These are phyloP conservation scores for Cyclotella cryptica DNA, from an alignment of 108 stramenopile species.

Conservation along the genomic window DNA sequence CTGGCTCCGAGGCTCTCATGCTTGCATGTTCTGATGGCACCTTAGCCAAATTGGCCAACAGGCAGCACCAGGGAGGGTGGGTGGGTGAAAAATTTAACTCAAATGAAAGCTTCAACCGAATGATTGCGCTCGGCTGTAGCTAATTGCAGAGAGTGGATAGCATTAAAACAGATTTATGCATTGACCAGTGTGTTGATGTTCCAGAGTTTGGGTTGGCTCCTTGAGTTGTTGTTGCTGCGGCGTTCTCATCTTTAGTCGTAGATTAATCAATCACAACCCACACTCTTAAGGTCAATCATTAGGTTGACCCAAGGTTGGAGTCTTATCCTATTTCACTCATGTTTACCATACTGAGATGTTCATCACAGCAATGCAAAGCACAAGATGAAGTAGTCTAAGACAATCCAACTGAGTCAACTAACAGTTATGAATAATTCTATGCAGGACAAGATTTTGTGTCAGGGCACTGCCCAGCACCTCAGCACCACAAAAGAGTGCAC, in stretches of 20 bases:
- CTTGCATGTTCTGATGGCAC: too few relatives aligned
- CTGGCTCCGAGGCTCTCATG: too few relatives aligned
- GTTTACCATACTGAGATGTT: slow-evolving; percentile 1
- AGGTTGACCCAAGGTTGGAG: not conserved
- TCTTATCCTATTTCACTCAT: too few relatives aligned
- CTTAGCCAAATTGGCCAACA: too few relatives aligned
- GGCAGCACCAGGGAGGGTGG: too few relatives aligned
- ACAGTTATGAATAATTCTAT: too few relatives aligned
- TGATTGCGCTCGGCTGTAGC: not conserved
- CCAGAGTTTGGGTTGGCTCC: not conserved
- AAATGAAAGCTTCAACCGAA: not conserved
- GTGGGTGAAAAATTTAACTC: too few relatives aligned
- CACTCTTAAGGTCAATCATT: not conserved
- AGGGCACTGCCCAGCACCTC: too few relatives aligned
- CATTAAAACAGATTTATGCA: not conserved
- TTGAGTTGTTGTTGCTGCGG: not conserved
- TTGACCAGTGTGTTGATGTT: not conserved
- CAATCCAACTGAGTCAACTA: too few relatives aligned
- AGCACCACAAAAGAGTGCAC: too few relatives aligned
- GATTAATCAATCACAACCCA: not conserved
- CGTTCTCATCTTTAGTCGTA: not conserved
- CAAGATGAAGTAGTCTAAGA: too few relatives aligned
- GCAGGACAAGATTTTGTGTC: too few relatives aligned
- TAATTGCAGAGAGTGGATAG: slow-evolving; percentile 3
- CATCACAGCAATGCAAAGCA: not conserved